Conservation (phyloP, 2,329 filamentous ascomycete species). For the Clonostachys rhizophaga region DNA sequence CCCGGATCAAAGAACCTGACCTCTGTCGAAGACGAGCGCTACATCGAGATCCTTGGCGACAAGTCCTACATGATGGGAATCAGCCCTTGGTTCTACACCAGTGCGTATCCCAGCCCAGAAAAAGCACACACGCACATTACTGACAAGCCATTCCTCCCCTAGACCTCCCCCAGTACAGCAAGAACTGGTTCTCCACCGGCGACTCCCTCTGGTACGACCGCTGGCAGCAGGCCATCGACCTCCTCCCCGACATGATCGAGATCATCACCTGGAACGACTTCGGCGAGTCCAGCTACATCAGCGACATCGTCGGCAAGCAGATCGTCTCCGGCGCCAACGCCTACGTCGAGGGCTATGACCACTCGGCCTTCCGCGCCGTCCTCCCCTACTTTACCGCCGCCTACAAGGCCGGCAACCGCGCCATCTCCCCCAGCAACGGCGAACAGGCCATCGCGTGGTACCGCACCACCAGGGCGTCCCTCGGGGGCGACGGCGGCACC, state of each 20-base stretch:
- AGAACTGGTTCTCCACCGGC: conserved; percentile 61
- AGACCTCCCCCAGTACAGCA: conserved; percentile 47
- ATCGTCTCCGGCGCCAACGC: conserved; percentile 35
- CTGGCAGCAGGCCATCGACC: conserved; percentile 45
- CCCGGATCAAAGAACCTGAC: conserved; percentile 21
- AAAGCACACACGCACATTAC: too few relatives aligned
- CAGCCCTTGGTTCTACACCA: conserved; percentile 56
- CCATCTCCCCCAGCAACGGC: conserved; percentile 10
- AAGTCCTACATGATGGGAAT: conserved; percentile 48
- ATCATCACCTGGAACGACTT: conserved; percentile 50
- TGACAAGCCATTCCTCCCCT: too few relatives aligned
- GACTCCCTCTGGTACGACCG: conserved; percentile 57
- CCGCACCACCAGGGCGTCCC: conserved; percentile 15
- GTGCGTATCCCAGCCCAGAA: too few relatives aligned
- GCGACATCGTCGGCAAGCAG: conserved; percentile 32
- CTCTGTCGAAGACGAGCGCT: conserved; percentile 24
- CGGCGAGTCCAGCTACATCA: conserved; percentile 51
- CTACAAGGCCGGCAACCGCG: conserved; percentile 35
- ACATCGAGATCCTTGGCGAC: conserved; percentile 18
- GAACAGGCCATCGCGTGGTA: conserved; percentile 25
- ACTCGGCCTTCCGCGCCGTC: conserved; percentile 42
- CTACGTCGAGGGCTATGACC: conserved; percentile 42
- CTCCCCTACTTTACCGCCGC: conserved; percentile 44
- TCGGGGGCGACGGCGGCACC: conserved; percentile 21
- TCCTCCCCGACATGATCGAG: conserved; percentile 39